Conservation (phyloP, 2,329 filamentous ascomycete genomes). For the Cadophora sp. region DNA sequence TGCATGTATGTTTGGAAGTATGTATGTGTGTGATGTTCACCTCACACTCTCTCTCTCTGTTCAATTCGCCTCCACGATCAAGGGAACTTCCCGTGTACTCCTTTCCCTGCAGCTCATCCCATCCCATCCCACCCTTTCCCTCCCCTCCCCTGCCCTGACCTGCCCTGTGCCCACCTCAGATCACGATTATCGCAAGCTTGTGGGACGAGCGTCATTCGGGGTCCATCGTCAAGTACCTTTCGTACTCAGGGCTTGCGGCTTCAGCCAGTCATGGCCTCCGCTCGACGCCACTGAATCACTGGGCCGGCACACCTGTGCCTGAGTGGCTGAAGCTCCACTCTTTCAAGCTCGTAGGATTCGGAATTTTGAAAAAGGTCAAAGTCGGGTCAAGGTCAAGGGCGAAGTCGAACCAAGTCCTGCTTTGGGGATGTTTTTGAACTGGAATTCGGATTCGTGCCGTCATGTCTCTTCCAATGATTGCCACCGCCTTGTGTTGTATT, state of each 20-base stretch:
- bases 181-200: slow-evolving; percentile 8
- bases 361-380: not conserved
- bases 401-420: too few species aligned
- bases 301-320: not conserved
- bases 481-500: not conserved
- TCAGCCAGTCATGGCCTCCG: not conserved
- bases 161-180: not conserved
- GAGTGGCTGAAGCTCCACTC: slow-evolving; percentile 2
- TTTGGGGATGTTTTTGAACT: not conserved
- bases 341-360: slow-evolving; percentile 1
- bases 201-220: slow-evolving; percentile 12
- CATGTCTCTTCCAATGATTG: not conserved
- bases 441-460: not conserved
- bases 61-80: not conserved
- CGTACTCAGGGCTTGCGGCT: not conserved
- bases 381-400: too few species aligned
- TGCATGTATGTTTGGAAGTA: too few species aligned
- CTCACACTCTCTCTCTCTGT: too few species aligned
- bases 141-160: not conserved
- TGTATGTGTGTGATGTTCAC: too few species aligned
- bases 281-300: slow-evolving; percentile 6
- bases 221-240: not conserved
- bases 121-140: not conserved
- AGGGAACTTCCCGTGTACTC: not conserved
- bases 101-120: not conserved